These are phyloP conservation scores for Corylus americana DNA, from an alignment of 306 rosid species.

Conservation along the genomic window DNA sequence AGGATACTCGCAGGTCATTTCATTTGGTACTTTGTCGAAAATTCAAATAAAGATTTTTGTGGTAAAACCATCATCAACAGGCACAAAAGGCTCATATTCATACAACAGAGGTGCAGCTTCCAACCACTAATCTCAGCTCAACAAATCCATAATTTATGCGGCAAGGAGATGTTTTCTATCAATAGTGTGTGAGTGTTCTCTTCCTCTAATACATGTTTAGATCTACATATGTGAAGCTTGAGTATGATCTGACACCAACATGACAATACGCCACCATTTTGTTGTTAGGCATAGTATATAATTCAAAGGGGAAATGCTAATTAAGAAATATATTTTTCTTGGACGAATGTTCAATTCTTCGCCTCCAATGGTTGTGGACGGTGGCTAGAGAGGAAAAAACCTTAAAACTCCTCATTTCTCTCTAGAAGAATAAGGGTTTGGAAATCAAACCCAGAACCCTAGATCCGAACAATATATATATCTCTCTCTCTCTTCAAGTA, in stretches of 20 bases:
- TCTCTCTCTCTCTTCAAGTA: no score
- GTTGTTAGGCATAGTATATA: no score
- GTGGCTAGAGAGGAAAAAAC: no score
- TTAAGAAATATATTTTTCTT: neutral
- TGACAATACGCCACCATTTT: neutral
- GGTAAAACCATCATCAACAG: slow-evolving; percentile 34
- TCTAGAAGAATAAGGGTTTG: no score
- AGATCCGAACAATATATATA: no score
- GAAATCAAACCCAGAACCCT: no score
- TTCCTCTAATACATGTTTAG: neutral
- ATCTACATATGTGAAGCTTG: neutral
- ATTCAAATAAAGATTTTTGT: neutral
- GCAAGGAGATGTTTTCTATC: neutral
- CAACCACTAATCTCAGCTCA: slow-evolving; percentile 24
- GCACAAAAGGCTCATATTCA: slow-evolving; percentile 42
- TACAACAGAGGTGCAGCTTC: slow-evolving; percentile 29
- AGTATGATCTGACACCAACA: neutral
- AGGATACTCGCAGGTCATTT: neutral
- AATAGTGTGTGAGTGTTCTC: neutral
- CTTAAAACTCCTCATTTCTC: no score
- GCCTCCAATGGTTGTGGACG: no score
- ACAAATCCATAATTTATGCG: neutral
- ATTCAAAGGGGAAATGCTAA: neutral
- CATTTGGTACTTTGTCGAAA: neutral
- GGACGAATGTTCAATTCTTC: neutral